These are phyloP conservation scores for Spatholobus suberectus DNA, from an alignment of 306 rosid species.

Conservation along the genomic window DNA sequence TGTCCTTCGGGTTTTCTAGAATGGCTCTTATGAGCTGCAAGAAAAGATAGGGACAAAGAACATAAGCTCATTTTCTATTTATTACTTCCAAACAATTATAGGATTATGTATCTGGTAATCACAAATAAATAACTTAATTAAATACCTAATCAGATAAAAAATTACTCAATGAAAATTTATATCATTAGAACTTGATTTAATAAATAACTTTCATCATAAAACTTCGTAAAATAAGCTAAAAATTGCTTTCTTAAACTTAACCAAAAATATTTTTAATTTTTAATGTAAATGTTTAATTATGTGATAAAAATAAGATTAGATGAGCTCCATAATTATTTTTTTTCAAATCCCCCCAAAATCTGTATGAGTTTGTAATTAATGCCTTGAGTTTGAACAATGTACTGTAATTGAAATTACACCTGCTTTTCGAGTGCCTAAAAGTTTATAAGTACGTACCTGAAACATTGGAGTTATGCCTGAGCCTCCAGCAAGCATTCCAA, in stretches of 20 bases:
- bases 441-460: slow-evolving; percentile 55
- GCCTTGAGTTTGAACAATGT: background rate
- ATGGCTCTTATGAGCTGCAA: slow-evolving; percentile 72
- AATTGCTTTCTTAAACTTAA: background rate
- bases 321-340: background rate
- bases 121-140: background rate
- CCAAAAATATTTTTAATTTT: background rate
- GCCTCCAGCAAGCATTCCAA: slow-evolving; percentile 90
- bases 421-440: background rate
- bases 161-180: background rate
- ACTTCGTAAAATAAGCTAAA: background rate
- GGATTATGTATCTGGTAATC: background rate
- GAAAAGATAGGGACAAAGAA: background rate
- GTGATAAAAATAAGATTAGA: too few relatives aligned
- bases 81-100: background rate
- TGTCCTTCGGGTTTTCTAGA: slow-evolving; percentile 72
- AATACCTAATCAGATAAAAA: background rate
- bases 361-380: background rate
- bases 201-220: background rate
- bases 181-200: background rate
- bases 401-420: too few relatives aligned
- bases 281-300: too few relatives aligned
- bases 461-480: slow-evolving; percentile 92
- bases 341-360: background rate
- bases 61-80: background rate